Base-by-base conservation (phyloP, 257 asterid species). In the Asclepias syriaca region DNA sequence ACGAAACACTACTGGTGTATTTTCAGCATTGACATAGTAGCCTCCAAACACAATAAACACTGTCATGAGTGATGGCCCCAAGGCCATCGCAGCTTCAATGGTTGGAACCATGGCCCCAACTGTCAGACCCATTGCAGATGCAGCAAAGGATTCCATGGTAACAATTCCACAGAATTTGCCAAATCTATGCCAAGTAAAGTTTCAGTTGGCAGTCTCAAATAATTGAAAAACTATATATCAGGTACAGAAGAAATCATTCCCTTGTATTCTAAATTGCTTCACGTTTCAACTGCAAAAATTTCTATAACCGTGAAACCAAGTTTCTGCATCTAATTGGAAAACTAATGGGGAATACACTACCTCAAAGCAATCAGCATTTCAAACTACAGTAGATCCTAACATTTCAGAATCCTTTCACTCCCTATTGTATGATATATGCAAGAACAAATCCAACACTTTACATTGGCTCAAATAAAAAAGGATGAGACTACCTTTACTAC, bases 121-220 rank as follows among this genome's bases (percentile, higher is more conserved):
- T n/a, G 99, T 94, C 81, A 94, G 83, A 72, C 99, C 98, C 97
- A 91, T 94, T 0, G 98, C 99, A 60, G 99, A 91, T 61, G 99
- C 96, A 59, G 99, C 91, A 70, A 94, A 94, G 60, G 99, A 94
- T 77, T 94, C 99, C 48, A 81, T 73, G 49, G 98, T 94, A 29
- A 94, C 91, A 71, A 94, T 84, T 69, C 93, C 98, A 68, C 99
- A 91, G 82, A 94, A 91, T 81, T 90, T 85, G 75, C 93, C 89
- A 76, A 94, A 94, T 81, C 99, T 94, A 67, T 57, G 74, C 58
- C 74, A 21, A 55, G 51, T 72, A 77, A 78, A 50, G 18, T 63
- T 24, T 59, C 56, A 65, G 65, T 66, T 66, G 65, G 39, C 46
- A 46, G 51, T 56, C 12, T 11, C 19, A 53, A 64, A 70, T 68